Base-by-base conservation (phyloP, 2,329 filamentous ascomycete species). In the Botrytis elliptica region DNA sequence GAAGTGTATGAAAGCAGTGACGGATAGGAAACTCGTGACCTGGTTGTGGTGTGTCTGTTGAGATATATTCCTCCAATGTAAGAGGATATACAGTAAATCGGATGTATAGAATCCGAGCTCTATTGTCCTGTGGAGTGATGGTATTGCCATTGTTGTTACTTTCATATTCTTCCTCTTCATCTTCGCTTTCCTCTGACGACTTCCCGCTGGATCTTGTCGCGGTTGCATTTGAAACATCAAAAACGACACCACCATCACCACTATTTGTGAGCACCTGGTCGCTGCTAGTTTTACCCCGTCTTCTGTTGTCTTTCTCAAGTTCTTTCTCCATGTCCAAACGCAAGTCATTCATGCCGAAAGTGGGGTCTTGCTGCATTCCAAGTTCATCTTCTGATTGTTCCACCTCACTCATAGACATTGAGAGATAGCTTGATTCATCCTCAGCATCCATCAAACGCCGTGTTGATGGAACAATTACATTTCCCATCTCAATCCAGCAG, bases 81-180 rank as follows among this genome's bases (percentile, higher is more conserved):
- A 90, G 84, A 0, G 89, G 89, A 79, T 91, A 88, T 4, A 90
- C 83, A 7, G 88, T 88, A 89, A 92, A 92, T 78, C 83, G 42
- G 78, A 83, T 70, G 80, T 79, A 75, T 80, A 81, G 38, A 77
- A 81, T 73, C 4, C 71, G 66, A 36, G 57, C 66, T 70, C 57
- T 46, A 16, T 72, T 60, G 46, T 69, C 64, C 25, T 49, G 52
- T 60, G 55, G 42, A 8, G 52, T 62, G 52, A 59, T 68, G 40
- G 25, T 40, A n/a, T 69, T 72, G 9, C 22, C 49, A 60, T 68
- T 68, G 25, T 52, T 42, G 29, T 55, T 60, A 14, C 36, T 22
- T 52, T 55, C 36, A 18, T 40, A 40, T 63, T 52, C 36, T 20
- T 49, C 55, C 33, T 40, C 46, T 29, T 40, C 62, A 8, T 67